Conservation (phyloP, 129 eudicot species). For the Tagetes patula region DNA sequence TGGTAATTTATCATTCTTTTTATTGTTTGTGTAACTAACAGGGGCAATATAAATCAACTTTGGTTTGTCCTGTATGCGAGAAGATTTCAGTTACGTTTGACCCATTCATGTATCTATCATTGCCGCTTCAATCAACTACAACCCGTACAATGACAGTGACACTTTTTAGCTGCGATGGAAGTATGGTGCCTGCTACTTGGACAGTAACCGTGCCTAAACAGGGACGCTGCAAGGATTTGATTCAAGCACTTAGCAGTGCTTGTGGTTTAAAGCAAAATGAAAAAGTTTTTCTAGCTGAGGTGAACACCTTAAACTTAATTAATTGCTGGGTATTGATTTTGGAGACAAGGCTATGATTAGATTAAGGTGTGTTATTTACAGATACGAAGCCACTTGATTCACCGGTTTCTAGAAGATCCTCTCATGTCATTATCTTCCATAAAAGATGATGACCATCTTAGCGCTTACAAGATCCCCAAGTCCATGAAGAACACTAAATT, state of each 20-base stretch:
- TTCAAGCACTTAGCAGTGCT: constrained; percentile 72
- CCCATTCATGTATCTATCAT: constrained; percentile 97
- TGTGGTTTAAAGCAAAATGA: constrained; percentile 74
- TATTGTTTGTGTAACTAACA: constrained; percentile 33
- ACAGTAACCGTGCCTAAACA: constrained; percentile 84
- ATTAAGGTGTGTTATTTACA: constrained; percentile 32
- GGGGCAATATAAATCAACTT: constrained; percentile 98
- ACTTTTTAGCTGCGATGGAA: constrained; percentile 85
- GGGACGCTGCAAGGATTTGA: constrained; percentile 88
- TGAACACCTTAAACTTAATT: constrained; percentile 28
- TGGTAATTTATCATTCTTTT: not conserved
- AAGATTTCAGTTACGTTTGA: constrained; percentile 92
- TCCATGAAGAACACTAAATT: constrained; percentile 52
- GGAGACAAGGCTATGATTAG: not conserved
- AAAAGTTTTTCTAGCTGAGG: constrained; percentile 94
- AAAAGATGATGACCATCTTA: constrained; percentile 87
- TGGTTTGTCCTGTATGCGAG: constrained; percentile 86
- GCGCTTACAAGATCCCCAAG: constrained; percentile 86
- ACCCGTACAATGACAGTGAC: constrained; percentile 84
- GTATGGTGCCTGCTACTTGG: constrained; percentile 71
- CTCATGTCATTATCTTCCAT: constrained; percentile 64
- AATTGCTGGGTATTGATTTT: constrained; percentile 3
- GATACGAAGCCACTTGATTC: constrained; percentile 85
- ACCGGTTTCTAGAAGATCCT: constrained; percentile 88
- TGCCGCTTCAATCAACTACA: constrained; percentile 90